Percentiles rank a stretch among this genome's conserved stretches.
Conservation (phyloP, 495 filamentous ascomycete species). For the Talaromyces thailandensis region DNA sequence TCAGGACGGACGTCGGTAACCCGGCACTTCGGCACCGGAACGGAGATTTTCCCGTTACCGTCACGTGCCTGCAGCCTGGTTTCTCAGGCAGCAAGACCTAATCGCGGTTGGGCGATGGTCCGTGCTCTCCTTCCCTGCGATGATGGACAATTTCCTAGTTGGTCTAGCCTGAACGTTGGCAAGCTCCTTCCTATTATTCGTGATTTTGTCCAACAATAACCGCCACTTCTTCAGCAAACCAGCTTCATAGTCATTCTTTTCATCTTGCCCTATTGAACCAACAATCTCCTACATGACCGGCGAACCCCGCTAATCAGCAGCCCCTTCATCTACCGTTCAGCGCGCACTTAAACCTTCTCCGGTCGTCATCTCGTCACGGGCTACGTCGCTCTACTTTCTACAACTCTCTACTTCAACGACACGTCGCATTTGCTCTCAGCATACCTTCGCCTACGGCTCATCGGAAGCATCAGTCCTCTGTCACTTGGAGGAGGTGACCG, state of each 20-base stretch:
- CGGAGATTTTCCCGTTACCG: neutral
- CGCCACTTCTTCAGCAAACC: neutral
- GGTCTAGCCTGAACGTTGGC: neutral
- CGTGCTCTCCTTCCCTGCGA: neutral
- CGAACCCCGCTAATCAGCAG: neutral
- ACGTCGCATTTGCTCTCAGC: neutral
- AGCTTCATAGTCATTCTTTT: neutral
- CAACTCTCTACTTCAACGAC: neutral
- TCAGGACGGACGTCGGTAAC: neutral
- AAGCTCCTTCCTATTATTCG: neutral
- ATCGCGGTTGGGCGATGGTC: neutral
- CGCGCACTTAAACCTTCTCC: neutral
- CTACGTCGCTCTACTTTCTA: neutral
- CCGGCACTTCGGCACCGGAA: neutral
- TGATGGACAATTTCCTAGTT: neutral
- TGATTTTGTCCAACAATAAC: neutral
- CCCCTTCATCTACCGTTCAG: neutral
- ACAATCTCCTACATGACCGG: neutral
- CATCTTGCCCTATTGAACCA: neutral
- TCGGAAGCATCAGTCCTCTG: neutral
- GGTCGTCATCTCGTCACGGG: neutral
- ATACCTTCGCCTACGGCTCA: neutral
- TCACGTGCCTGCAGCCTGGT: neutral
- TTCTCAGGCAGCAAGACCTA: neutral
- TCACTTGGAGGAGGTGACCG: constrained; percentile 3